A percentile compares a stretch with the other conserved stretches of the same genome.
Conservation (phyloP, 345 rosid species). For the Eucalyptus polybractea region DNA sequence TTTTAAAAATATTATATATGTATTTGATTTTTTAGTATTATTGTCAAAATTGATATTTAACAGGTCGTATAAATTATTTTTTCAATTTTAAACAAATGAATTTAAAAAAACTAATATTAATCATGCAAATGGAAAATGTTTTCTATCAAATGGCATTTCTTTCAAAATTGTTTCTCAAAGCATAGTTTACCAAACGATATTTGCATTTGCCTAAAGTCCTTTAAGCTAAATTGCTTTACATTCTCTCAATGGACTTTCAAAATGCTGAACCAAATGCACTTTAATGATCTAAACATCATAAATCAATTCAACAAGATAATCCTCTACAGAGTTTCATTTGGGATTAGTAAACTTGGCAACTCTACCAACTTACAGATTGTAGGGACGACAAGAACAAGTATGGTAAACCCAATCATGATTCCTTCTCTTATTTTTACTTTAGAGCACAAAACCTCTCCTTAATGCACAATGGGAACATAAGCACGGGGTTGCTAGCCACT, state of each 20-base stretch:
- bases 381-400: neutral
- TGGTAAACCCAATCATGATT: neutral
- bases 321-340: neutral
- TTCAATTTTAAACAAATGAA: no score
- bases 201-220: no score
- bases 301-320: neutral
- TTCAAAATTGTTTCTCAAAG: rapidly evolving
- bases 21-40: no score
- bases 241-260: no score
- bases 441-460: neutral
- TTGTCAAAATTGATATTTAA: no score
- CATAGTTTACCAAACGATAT: no score
- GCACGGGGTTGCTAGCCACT: neutral
- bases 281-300: neutral
- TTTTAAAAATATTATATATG: no score
- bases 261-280: rapidly evolving
- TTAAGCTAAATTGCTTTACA: rapidly evolving
- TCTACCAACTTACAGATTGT: neutral
- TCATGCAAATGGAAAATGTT: no score
- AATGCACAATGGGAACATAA: neutral
- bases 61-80: no score
- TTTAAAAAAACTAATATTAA: no score
- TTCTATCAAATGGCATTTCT: no score
- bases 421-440: neutral
- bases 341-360: neutral